phyloP scores from a whole-genome alignment of 2,329 filamentous ascomycete genomes.

The Exophiala mesophila region DNA sequence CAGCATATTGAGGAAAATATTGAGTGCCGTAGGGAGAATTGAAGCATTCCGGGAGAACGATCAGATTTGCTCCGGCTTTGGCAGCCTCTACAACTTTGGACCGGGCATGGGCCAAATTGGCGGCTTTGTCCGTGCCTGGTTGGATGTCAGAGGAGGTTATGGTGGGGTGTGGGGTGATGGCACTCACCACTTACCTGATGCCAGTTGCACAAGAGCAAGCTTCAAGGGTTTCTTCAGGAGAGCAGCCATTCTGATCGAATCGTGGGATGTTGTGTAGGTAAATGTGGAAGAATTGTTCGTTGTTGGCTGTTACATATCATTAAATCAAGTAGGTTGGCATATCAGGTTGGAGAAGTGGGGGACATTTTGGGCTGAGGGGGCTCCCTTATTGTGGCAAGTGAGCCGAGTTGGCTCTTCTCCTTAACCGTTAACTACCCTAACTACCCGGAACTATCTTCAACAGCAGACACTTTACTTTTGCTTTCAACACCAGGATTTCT shows the following conservation, averaged over 20 bases:
- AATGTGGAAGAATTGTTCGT: background rate
- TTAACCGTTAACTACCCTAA: background rate
- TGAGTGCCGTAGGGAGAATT: conserved; percentile 93
- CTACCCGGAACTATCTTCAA: too few species aligned
- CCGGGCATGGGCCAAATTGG: conserved; percentile 77
- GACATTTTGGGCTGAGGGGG: too few species aligned
- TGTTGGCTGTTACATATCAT: background rate
- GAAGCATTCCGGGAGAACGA: conserved; percentile 97
- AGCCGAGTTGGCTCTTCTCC: background rate
- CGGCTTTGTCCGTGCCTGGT: conserved; percentile 69
- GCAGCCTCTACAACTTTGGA: conserved; percentile 79
- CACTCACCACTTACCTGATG: conserved; percentile 51
- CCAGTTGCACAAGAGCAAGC: conserved; percentile 75
- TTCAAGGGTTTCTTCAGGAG: conserved; percentile 72
- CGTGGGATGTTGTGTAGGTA: background rate
- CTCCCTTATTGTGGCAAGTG: background rate
- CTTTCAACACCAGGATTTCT: too few species aligned
- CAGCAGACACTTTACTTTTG: too few species aligned
- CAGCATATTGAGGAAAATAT: conserved; percentile 88
- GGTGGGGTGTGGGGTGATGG: background rate
- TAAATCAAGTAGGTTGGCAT: background rate
- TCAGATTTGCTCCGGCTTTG: conserved; percentile 68
- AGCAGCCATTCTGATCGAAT: conserved; percentile 42
- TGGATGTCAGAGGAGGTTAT: conserved; percentile 16
- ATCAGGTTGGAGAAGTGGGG: too few species aligned